Percentiles rank a stretch among this genome's conserved stretches.
Conservation (phyloP, 2,329 filamentous ascomycete species). For the Neonectria ditissima region DNA sequence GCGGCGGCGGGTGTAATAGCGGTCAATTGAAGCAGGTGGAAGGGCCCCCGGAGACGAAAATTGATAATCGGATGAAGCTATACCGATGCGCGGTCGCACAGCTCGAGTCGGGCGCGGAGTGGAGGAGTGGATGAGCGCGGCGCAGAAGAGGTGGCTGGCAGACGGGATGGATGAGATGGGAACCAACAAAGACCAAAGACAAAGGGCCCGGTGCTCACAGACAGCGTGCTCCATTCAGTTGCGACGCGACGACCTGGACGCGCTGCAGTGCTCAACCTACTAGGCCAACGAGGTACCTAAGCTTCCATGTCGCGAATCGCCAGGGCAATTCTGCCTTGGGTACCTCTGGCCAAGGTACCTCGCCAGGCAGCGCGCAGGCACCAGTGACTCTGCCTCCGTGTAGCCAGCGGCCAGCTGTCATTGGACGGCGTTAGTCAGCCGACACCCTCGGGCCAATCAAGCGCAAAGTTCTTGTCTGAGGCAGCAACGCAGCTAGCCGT, state of each 20-base stretch:
- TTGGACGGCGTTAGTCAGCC: slow-evolving; percentile 48
- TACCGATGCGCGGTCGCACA: slow-evolving; percentile 23
- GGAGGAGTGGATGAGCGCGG: slow-evolving; percentile 31
- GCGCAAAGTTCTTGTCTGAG: slow-evolving; percentile 50
- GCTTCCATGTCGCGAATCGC: slow-evolving; percentile 7
- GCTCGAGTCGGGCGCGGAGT: slow-evolving; percentile 14
- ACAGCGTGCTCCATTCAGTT: neutral
- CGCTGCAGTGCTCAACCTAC: too few species aligned
- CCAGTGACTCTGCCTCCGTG: slow-evolving; percentile 43
- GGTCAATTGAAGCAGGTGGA: slow-evolving; percentile 29
- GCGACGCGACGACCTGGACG: slow-evolving; percentile 20
- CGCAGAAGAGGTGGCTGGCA: slow-evolving; percentile 34
- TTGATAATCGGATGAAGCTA: slow-evolving; percentile 17
- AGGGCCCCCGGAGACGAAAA: slow-evolving; percentile 8
- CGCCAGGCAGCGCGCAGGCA: slow-evolving; percentile 45
- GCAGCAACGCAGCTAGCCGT: slow-evolving; percentile 48
- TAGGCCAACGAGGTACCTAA: too few species aligned
- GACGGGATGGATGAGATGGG: neutral
- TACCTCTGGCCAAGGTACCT: slow-evolving; percentile 45
- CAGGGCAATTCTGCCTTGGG: slow-evolving; percentile 41
- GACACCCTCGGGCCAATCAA: slow-evolving; percentile 44
- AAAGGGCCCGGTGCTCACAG: neutral
- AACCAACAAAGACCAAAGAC: slow-evolving; percentile 16
- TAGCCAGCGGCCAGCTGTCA: slow-evolving; percentile 37
- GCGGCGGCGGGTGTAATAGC: slow-evolving; percentile 17